A percentile compares a stretch with the other conserved stretches of the same genome.
Evolutionary conservation across 257 asterid species (phyloP).

Genomic region (Penstemon eatonii): DNA sequence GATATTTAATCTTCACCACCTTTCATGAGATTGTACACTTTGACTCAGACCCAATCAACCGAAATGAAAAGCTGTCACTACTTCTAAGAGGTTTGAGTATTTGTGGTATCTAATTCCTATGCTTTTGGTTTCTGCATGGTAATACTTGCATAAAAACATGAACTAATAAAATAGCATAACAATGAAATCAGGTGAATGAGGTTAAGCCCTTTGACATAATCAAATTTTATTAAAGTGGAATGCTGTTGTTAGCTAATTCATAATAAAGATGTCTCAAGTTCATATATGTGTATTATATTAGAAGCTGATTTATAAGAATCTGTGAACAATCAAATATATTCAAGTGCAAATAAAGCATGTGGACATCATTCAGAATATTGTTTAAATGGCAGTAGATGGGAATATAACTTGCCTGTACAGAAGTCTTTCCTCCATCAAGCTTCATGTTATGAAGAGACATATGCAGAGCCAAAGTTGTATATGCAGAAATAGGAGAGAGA

Average conservation of each 20-base stretch:
- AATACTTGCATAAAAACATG: background rate
- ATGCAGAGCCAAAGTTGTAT: conserved; percentile 65
- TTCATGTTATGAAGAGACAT: conserved; percentile 59
- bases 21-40: background rate
- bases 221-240: background rate
- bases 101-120: background rate
- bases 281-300: background rate
- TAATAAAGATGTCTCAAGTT: conserved; percentile 9
- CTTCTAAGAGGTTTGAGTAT: background rate
- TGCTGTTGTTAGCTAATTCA: background rate
- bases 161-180: background rate
- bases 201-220: background rate
- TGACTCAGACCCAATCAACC: background rate
- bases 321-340: conserved; percentile 1
- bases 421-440: conserved; percentile 32
- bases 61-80: background rate
- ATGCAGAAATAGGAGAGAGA: conserved; percentile 58
- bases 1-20: background rate
- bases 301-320: background rate
- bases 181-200: background rate
- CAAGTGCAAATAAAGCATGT: conserved; percentile 5
- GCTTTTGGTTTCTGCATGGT: background rate
- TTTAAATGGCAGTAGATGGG: conserved; percentile 13
- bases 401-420: conserved; percentile 61
- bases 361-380: conserved; percentile 22